phyloP scores from a whole-genome alignment of 176 grass and related monocot genomes.

The Aegilops bicornis region DNA sequence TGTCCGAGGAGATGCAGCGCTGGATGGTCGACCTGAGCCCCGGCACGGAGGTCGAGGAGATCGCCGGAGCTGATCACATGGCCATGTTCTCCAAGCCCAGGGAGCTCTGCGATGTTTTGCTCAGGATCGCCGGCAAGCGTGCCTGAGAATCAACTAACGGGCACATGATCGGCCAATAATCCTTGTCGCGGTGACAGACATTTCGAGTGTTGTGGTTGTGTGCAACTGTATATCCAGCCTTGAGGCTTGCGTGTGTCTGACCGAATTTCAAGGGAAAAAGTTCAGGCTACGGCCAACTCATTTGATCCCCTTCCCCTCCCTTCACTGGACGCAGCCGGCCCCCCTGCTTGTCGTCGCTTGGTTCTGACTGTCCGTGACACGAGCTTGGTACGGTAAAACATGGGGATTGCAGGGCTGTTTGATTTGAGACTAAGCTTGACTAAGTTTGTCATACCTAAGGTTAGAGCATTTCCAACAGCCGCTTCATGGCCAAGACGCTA shows the following conservation, averaged over 20 bases:
- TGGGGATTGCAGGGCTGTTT: no score
- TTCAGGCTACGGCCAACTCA: no score
- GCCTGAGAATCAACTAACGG: not conserved
- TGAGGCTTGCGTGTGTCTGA: not conserved
- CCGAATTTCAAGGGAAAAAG: no score
- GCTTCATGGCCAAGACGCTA: no score
- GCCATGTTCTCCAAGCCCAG: slow-evolving; percentile 50
- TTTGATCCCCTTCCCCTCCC: no score
- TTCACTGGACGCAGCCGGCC: no score
- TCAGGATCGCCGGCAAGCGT: slow-evolving; percentile 14
- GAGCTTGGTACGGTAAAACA: no score
- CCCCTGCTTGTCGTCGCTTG: no score
- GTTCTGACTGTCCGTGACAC: no score
- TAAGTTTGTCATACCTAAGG: no score
- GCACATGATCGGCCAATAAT: not conserved
- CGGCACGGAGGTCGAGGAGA: slow-evolving; percentile 37
- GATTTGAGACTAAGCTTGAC: no score
- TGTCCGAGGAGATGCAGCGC: slow-evolving; percentile 33
- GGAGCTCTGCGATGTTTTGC: slow-evolving; percentile 38
- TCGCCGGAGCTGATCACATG: slow-evolving; percentile 55
- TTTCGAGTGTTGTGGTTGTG: not conserved
- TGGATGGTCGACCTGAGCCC: slow-evolving; percentile 17
- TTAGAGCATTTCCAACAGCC: no score
- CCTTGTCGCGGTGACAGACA: not conserved
- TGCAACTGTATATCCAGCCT: not conserved